Conservation (phyloP, 2,329 filamentous ascomycete genomes). For the Exophiala viscosa region DNA sequence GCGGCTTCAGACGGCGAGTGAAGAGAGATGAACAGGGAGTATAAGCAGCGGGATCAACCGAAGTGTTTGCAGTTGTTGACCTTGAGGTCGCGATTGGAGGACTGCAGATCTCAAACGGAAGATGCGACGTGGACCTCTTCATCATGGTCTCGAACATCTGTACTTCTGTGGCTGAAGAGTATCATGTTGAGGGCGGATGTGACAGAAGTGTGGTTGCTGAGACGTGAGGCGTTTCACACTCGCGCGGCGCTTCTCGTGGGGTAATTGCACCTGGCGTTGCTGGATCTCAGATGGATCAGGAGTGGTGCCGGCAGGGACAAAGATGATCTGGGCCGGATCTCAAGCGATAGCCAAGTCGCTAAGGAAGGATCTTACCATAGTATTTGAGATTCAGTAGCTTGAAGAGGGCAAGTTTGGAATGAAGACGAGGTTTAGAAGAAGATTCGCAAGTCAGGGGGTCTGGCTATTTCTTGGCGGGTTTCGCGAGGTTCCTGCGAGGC, state of each 20-base stretch:
- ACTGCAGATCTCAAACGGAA: constrained; percentile 18
- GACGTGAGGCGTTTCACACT: constrained; percentile 21
- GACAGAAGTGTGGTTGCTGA: constrained; percentile 19
- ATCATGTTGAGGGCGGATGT: constrained; percentile 23
- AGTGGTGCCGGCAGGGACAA: neutral
- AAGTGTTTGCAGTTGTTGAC: constrained; percentile 8
- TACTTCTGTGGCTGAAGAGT: constrained; percentile 18
- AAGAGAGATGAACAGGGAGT: constrained; percentile 9
- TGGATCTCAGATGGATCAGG: constrained; percentile 3
- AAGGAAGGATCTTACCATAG: too few species aligned
- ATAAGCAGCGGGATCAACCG: constrained; percentile 8
- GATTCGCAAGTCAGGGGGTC: too few species aligned
- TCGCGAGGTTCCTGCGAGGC: too few species aligned
- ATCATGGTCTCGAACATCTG: constrained; percentile 19
- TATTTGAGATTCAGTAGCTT: too few species aligned
- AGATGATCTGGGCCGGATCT: neutral
- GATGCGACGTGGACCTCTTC: constrained; percentile 22
- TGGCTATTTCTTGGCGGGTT: too few species aligned
- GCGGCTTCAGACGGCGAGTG: constrained; percentile 23
- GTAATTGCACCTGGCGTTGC: neutral
- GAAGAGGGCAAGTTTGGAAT: too few species aligned
- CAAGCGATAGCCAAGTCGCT: constrained; percentile 4
- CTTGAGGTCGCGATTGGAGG: constrained; percentile 17
- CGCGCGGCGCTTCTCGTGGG: constrained; percentile 6
- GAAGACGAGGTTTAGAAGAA: too few species aligned